A percentile compares a stretch with the other conserved stretches of the same genome.
Conservation (phyloP, 306 rosid species). For the Mimosa bimucronata region DNA sequence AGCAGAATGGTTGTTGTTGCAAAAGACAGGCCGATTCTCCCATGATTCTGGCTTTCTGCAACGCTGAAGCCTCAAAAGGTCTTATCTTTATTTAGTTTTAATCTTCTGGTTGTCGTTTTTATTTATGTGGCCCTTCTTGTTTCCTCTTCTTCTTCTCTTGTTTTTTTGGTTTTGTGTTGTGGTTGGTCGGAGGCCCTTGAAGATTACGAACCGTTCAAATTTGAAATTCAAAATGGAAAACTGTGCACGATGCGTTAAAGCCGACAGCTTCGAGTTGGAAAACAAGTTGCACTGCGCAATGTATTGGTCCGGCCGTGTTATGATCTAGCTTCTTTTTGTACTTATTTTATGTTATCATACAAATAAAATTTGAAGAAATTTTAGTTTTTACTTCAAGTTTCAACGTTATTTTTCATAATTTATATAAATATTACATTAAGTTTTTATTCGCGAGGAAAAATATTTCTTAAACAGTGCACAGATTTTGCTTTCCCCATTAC, state of each 20-base stretch:
- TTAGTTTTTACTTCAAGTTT: no score
- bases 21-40: slow-evolving; percentile 90
- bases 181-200: not conserved
- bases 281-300: slow-evolving; percentile 22
- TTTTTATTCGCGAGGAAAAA: not conserved
- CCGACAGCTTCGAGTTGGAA: slow-evolving; percentile 21
- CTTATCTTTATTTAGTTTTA: slow-evolving; percentile 41
- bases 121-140: slow-evolving; percentile 39
- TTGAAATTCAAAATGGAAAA: slow-evolving; percentile 67
- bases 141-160: not conserved
- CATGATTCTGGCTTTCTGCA: slow-evolving; percentile 50
- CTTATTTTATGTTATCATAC: not conserved
- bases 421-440: no score
- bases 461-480: no score
- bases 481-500: no score
- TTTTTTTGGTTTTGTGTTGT: not conserved
- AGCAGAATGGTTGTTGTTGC: slow-evolving; percentile 85
- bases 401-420: no score
- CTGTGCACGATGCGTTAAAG: slow-evolving; percentile 44
- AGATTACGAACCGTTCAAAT: slow-evolving; percentile 50
- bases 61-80: slow-evolving; percentile 43
- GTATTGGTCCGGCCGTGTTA: slow-evolving; percentile 18
- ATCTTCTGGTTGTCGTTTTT: slow-evolving; percentile 35
- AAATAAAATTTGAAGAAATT: not conserved
- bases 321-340: not conserved